Evolutionary conservation across 805 yeast species (phyloP).

Genomic region (Middelhovenomyces tepae): DNA sequence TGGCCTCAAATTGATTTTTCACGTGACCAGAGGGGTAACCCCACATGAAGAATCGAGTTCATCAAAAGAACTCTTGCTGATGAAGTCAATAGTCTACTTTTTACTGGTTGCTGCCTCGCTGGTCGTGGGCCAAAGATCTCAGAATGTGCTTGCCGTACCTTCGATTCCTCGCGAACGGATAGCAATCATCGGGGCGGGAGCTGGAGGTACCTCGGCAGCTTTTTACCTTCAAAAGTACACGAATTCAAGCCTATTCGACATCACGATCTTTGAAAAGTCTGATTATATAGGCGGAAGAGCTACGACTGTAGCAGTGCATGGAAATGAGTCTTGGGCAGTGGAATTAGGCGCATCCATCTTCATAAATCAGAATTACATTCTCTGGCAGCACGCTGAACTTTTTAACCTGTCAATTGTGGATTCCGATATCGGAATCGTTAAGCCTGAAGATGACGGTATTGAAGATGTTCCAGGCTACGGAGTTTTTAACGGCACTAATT

Average conservation of each 20-base stretch:
- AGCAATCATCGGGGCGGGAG: constrained; percentile 44
- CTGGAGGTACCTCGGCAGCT: constrained; percentile 43
- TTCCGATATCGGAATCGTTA: background rate
- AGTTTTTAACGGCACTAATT: no score
- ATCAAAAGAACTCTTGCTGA: no score
- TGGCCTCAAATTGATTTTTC: no score
- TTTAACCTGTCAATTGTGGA: constrained; percentile 26
- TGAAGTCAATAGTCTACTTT: no score
- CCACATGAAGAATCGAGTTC: no score
- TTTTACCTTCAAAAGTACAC: constrained; percentile 36
- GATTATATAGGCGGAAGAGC: constrained; percentile 40
- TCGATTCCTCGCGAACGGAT: no score
- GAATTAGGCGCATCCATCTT: constrained; percentile 43
- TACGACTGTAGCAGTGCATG: constrained; percentile 29
- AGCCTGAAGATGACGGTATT: constrained; percentile 10
- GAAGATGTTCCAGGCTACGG: constrained; percentile 23
- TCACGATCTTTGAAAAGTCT: constrained; percentile 36
- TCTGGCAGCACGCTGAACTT: constrained; percentile 30
- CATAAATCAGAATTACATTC: constrained; percentile 32
- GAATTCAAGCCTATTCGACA: constrained; percentile 23
- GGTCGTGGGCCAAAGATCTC: no score
- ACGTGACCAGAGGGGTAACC: no score
- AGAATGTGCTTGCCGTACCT: no score
- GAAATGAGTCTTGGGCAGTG: constrained; percentile 23
- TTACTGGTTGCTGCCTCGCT: no score